Conservation (phyloP, 768 basidiomycete genomes). For the Cystofilobasidium bisporidii region DNA sequence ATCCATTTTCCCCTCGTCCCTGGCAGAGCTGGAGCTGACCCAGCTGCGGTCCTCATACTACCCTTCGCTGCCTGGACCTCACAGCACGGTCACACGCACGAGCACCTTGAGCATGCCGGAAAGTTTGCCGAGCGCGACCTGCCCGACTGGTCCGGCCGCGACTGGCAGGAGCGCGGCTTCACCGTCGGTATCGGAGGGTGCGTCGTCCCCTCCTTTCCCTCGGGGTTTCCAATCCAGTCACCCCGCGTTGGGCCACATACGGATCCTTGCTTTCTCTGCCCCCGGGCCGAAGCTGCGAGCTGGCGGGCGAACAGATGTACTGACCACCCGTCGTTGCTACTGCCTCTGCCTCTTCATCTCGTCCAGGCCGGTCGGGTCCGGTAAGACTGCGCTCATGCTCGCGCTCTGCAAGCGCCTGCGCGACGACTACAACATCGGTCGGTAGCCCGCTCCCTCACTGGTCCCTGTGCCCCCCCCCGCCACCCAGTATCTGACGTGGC, state of each 20-base stretch:
- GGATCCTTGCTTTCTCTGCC: too few relatives aligned
- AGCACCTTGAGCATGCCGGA: conserved; percentile 84
- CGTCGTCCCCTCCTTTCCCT: conserved; percentile 33
- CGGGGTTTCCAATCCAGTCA: background rate
- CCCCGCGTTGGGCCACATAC: too few relatives aligned
- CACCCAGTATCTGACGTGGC: too few relatives aligned
- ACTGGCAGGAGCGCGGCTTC: conserved; percentile 88
- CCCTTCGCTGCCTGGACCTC: background rate
- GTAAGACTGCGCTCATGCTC: conserved; percentile 89
- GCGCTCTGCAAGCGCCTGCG: conserved; percentile 75
- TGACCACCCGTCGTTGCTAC: background rate
- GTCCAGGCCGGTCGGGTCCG: conserved; percentile 85
- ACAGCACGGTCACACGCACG: conserved; percentile 89
- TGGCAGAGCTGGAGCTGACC: too few relatives aligned
- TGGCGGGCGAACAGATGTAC: too few relatives aligned
- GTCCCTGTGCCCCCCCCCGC: background rate
- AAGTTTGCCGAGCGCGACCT: conserved; percentile 76
- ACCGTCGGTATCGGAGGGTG: conserved; percentile 98
- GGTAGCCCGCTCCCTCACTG: conserved; percentile 29
- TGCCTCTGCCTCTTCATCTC: too few relatives aligned
- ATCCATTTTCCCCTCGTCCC: too few relatives aligned
- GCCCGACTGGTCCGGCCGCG: conserved; percentile 71
- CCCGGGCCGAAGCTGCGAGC: too few relatives aligned
- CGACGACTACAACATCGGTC: conserved; percentile 82
- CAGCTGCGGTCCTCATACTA: too few relatives aligned